A percentile compares a stretch with the other conserved stretches of the same genome.
phyloP scores from a whole-genome alignment of 2,329 filamentous ascomycete species.

The Ophiostoma ulmi region DNA sequence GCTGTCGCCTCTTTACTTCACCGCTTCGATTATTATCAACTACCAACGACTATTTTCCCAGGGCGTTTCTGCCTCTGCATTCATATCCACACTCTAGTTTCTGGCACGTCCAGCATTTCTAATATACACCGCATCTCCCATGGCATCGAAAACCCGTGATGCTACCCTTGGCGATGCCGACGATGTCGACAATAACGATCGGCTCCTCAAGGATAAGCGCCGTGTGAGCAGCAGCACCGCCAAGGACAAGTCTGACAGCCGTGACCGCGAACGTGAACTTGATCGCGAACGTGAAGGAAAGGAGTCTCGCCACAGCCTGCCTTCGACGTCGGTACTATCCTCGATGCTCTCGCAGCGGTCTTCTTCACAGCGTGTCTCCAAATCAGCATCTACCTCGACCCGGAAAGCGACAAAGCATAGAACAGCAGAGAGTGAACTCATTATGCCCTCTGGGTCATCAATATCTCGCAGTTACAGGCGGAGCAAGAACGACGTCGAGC shows the following conservation, averaged over 20 bases:
- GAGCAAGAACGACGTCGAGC: slow-evolving; percentile 14
- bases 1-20: slow-evolving; percentile 13
- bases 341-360: slow-evolving; percentile 21
- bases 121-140: background rate
- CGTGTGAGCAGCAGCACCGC: slow-evolving; percentile 19
- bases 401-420: slow-evolving; percentile 20
- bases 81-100: background rate
- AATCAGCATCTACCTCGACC: slow-evolving; percentile 16
- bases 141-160: slow-evolving; percentile 23
- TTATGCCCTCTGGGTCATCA: slow-evolving; percentile 18
- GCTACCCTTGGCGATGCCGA: slow-evolving; percentile 13
- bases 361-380: slow-evolving; percentile 13
- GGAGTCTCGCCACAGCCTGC: slow-evolving; percentile 17
- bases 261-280: slow-evolving; percentile 11
- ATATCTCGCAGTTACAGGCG: slow-evolving; percentile 18
- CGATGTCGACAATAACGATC: slow-evolving; percentile 20
- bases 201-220: slow-evolving; percentile 19
- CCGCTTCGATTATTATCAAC: slow-evolving; percentile 12
- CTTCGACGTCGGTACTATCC: slow-evolving; percentile 21
- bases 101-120: background rate
- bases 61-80: slow-evolving; percentile 1
- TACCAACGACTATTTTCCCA: background rate
- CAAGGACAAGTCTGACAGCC: slow-evolving; percentile 20
- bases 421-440: slow-evolving; percentile 25
- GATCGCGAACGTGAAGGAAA: slow-evolving; percentile 13